Percentiles rank a stretch among this genome's conserved stretches.
Evolutionary conservation across 2,329 filamentous ascomycete genomes (phyloP).

Genomic region (Fusarium fujikuroi): DNA sequence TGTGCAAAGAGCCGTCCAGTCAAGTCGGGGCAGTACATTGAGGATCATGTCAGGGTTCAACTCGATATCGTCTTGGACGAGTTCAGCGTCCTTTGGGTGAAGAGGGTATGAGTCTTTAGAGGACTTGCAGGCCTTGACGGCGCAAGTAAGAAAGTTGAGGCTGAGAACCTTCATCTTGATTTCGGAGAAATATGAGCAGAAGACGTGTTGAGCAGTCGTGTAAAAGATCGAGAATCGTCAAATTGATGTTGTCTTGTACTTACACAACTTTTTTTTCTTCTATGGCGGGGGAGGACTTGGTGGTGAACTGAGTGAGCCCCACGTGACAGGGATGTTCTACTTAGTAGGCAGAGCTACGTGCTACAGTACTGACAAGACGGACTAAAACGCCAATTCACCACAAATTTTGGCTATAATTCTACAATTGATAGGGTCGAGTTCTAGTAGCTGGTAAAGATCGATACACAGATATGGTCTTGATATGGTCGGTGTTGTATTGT

Average conservation of each 20-base stretch:
- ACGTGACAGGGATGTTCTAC: conserved; percentile 46
- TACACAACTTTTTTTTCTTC: conserved; percentile 49
- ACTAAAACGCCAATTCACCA: background rate
- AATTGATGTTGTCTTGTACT: conserved; percentile 30
- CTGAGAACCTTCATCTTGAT: conserved; percentile 88
- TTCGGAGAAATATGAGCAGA: background rate
- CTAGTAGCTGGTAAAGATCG: background rate
- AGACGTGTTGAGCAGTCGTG: background rate
- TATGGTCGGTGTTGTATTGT: conserved; percentile 29
- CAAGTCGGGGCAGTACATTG: conserved; percentile 87
- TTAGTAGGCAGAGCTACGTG: background rate
- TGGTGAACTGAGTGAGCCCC: conserved; percentile 31
- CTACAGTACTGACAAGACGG: background rate
- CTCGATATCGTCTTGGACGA: conserved; percentile 87
- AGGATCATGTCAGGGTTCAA: conserved; percentile 82
- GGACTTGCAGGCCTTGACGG: conserved; percentile 92
- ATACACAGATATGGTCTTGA: background rate
- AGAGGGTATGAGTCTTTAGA: conserved; percentile 84
- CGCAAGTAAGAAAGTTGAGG: conserved; percentile 96
- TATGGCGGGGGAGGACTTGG: conserved; percentile 33
- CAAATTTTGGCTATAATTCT: background rate
- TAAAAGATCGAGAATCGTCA: background rate
- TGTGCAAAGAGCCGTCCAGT: conserved; percentile 83
- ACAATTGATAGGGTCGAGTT: background rate
- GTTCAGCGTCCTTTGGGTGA: conserved; percentile 90